Evolutionary conservation across 768 basidiomycete species (phyloP).

Genomic region (Podaxis sp.): DNA sequence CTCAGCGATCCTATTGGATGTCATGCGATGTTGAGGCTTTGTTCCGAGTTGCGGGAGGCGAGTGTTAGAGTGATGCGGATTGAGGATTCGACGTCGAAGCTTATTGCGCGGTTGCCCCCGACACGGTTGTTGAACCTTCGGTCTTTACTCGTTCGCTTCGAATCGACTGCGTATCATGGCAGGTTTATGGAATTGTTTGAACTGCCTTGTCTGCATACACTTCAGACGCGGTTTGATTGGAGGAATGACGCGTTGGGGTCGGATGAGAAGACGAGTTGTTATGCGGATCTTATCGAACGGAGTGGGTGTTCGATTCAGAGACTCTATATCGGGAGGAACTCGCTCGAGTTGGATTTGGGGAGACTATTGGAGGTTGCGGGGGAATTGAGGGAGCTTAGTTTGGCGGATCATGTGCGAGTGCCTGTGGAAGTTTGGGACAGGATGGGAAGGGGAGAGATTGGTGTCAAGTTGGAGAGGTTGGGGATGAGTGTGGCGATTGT

Average conservation of each 20-base stretch:
- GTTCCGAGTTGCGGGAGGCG: not conserved
- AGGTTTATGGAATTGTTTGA: slow-evolving; percentile 11
- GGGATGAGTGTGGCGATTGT: not conserved
- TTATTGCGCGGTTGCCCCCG: not conserved
- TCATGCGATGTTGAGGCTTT: slow-evolving; percentile 7
- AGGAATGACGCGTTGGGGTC: not conserved
- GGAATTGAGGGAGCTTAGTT: not conserved
- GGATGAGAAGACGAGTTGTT: not conserved
- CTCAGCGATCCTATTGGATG: slow-evolving; percentile 8
- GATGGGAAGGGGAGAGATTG: slow-evolving; percentile 4
- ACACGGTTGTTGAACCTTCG: not conserved
- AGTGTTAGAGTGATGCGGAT: slow-evolving; percentile 8
- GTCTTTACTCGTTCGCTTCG: slow-evolving; percentile 1
- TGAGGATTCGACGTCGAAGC: slow-evolving; percentile 1
- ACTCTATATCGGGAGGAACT: slow-evolving; percentile 6
- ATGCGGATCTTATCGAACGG: slow-evolving; percentile 6
- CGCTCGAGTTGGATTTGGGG: slow-evolving; percentile 6
- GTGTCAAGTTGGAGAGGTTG: slow-evolving; percentile 5
- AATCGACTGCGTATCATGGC: slow-evolving; percentile 1
- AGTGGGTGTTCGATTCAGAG: slow-evolving; percentile 9
- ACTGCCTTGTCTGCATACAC: not conserved
- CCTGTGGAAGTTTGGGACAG: not conserved
- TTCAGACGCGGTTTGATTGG: slow-evolving; percentile 12
- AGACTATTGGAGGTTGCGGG: not conserved
- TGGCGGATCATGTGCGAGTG: slow-evolving; percentile 8